These are phyloP conservation scores for Ramaria sp. DNA, from an alignment of 768 basidiomycete genomes.

Conservation along the genomic window DNA sequence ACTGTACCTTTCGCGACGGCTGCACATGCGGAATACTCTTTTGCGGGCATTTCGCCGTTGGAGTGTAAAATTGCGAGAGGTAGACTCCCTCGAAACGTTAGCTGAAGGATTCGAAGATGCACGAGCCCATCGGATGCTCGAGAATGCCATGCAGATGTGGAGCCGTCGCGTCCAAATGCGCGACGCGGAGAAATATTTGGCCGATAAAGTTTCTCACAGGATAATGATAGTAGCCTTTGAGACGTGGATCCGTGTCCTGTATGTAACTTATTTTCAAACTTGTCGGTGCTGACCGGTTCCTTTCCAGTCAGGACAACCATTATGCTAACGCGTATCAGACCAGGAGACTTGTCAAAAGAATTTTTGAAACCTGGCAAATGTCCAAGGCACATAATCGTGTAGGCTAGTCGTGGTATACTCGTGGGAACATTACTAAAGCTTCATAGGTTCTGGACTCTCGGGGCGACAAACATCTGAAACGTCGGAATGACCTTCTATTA, in stretches of 20 bases:
- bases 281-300: neutral
- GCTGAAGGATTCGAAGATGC: slow-evolving; percentile 39
- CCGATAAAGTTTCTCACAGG: slow-evolving; percentile 21
- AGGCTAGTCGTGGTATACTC: neutral
- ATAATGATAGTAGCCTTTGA: slow-evolving; percentile 37
- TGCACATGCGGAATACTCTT: slow-evolving; percentile 35
- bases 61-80: slow-evolving; percentile 31
- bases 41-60: slow-evolving; percentile 39
- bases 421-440: slow-evolving; percentile 2
- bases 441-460: slow-evolving; percentile 42
- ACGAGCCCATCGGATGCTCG: slow-evolving; percentile 26
- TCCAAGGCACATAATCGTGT: slow-evolving; percentile 30
- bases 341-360: slow-evolving; percentile 30
- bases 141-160: slow-evolving; percentile 50
- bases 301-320: slow-evolving; percentile 32
- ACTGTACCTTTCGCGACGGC: slow-evolving; percentile 41
- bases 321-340: slow-evolving; percentile 34
- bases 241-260: slow-evolving; percentile 51
- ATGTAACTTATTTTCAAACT: slow-evolving; percentile 15
- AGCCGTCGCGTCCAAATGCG: slow-evolving; percentile 31
- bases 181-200: slow-evolving; percentile 17
- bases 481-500: slow-evolving; percentile 48
- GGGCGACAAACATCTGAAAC: slow-evolving; percentile 42
- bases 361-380: slow-evolving; percentile 45
- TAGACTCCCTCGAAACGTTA: slow-evolving; percentile 33